phyloP scores from a whole-genome alignment of 2,329 filamentous ascomycete genomes.

The Polychaeton citri region DNA sequence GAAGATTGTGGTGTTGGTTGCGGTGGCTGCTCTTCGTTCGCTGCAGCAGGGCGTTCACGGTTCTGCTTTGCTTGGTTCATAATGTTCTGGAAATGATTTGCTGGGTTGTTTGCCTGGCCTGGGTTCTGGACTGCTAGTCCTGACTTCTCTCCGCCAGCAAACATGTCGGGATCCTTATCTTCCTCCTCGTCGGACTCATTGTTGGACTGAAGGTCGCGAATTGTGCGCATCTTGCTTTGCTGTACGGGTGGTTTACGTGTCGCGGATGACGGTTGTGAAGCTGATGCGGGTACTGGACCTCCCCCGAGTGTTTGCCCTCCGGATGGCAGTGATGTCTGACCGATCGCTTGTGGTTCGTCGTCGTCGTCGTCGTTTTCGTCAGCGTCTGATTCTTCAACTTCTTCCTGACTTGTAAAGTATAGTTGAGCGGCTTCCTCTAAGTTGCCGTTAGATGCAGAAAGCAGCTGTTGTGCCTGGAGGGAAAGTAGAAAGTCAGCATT shows the following conservation, averaged over 20 bases:
- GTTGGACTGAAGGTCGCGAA: constrained; percentile 33
- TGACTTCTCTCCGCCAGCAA: constrained; percentile 77
- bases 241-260: background rate
- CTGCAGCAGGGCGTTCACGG: constrained; percentile 40
- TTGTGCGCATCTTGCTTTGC: constrained; percentile 25
- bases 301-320: background rate
- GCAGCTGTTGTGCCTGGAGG: constrained; percentile 29
- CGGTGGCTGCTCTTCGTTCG: constrained; percentile 33
- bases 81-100: constrained; percentile 35
- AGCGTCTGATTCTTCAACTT: constrained; percentile 16
- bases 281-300: constrained; percentile 1
- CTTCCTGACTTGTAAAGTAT: constrained; percentile 27
- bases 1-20: constrained; percentile 5
- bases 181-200: constrained; percentile 48
- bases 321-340: background rate
- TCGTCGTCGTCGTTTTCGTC: constrained; percentile 23
- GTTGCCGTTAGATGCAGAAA: constrained; percentile 32
- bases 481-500: constrained; percentile 4
- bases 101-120: constrained; percentile 25
- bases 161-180: constrained; percentile 54
- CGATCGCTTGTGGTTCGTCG: constrained; percentile 4
- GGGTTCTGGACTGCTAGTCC: constrained; percentile 56
- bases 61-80: constrained; percentile 40
- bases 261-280: background rate
- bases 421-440: constrained; percentile 31